These are phyloP conservation scores for Mitragyna speciosa DNA, from an alignment of 257 asterid species.

Conservation along the genomic window DNA sequence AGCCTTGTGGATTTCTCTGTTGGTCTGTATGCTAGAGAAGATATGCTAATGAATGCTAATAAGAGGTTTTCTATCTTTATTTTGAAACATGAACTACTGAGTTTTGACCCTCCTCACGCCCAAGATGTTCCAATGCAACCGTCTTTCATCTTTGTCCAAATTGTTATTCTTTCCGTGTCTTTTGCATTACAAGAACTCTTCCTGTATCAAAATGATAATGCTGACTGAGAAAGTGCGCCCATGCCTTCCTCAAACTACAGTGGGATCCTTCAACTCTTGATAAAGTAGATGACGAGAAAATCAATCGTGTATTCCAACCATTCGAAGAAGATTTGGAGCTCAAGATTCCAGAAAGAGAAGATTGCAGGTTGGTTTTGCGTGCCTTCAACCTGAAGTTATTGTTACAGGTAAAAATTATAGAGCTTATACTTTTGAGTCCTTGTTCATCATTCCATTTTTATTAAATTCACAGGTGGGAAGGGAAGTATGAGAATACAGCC, in stretches of 20 bases:
- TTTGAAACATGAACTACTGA: background rate
- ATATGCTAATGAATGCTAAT: background rate
- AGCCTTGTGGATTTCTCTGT: background rate
- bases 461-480: slow-evolving; percentile 61
- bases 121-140: background rate
- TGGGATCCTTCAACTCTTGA: slow-evolving; percentile 76
- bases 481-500: slow-evolving; percentile 64
- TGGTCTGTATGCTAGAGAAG: background rate
- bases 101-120: background rate
- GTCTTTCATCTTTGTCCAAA: background rate
- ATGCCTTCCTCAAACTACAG: slow-evolving; percentile 33
- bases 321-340: slow-evolving; percentile 76
- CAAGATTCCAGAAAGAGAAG: slow-evolving; percentile 61
- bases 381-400: background rate
- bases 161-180: background rate
- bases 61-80: background rate
- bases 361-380: slow-evolving; percentile 48
- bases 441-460: background rate
- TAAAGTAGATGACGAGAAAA: slow-evolving; percentile 45
- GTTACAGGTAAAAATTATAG: background rate
- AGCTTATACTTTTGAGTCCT: background rate
- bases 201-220: background rate
- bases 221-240: background rate
- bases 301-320: slow-evolving; percentile 54
- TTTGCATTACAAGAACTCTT: background rate